Conservation (phyloP, 2,329 filamentous ascomycete species). For the Exserohilum turcica region DNA sequence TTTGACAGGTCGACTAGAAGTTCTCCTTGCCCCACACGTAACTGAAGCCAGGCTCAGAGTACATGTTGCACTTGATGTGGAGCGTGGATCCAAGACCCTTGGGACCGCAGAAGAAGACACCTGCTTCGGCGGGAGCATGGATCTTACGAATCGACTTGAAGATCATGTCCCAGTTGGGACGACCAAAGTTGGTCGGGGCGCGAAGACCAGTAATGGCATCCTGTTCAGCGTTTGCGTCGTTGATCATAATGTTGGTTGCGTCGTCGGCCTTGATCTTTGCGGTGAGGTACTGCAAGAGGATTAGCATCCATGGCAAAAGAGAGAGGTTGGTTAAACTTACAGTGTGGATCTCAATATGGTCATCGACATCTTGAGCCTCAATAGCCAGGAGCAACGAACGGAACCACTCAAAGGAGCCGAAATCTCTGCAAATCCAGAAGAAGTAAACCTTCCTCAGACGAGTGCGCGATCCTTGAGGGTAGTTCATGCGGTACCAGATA, state of each 20-base stretch:
- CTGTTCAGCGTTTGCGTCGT: constrained; percentile 81
- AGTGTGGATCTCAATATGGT: constrained; percentile 86
- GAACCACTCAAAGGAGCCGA: constrained; percentile 90
- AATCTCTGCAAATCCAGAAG: constrained; percentile 90
- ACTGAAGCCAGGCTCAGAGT: constrained; percentile 76
- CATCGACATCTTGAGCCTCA: constrained; percentile 81
- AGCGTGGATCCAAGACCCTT: constrained; percentile 77
- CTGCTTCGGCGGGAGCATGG: constrained; percentile 49
- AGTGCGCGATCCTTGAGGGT: constrained; percentile 73
- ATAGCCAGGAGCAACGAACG: constrained; percentile 81
- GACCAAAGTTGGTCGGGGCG: constrained; percentile 82
- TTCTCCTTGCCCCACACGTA: constrained; percentile 74
- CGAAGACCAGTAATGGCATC: constrained; percentile 83
- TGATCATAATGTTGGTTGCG: constrained; percentile 91
- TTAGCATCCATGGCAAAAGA: constrained; percentile 15
- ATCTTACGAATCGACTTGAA: constrained; percentile 83
- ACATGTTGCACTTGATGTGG: constrained; percentile 86
- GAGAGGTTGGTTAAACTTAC: constrained; percentile 40
- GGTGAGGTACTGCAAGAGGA: constrained; percentile 67
- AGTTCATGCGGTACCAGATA: constrained; percentile 94
- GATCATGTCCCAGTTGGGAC: constrained; percentile 90
- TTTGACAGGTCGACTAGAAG: constrained; percentile 53
- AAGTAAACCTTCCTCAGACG: constrained; percentile 86
- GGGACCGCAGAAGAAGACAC: constrained; percentile 77
- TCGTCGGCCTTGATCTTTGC: constrained; percentile 86